These are phyloP conservation scores for Euphorbia corollata DNA, from an alignment of 441 rosid genomes.

Conservation along the genomic window DNA sequence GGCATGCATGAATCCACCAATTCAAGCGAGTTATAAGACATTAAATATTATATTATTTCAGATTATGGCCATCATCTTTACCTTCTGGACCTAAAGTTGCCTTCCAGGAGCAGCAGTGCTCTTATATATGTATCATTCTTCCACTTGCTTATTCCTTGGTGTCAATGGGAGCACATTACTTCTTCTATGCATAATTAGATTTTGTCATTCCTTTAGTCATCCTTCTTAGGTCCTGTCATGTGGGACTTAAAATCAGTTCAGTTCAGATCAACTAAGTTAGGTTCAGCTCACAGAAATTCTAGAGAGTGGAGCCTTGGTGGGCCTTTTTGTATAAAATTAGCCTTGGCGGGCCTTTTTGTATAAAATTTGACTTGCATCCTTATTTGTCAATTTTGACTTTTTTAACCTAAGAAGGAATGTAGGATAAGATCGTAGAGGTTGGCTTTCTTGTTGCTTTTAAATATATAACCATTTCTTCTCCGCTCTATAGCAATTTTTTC, in stretches of 20 bases:
- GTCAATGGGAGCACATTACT: neutral
- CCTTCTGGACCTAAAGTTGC: neutral
- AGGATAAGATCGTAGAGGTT: neutral
- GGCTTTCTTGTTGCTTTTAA: neutral
- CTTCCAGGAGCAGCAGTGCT: neutral
- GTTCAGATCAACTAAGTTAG: no score
- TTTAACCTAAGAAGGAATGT: neutral
- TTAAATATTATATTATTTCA: neutral
- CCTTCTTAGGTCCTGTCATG: neutral
- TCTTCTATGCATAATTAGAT: neutral
- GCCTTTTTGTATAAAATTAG: no score
- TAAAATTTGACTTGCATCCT: no score
- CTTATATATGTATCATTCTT: neutral
- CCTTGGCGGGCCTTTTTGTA: no score
- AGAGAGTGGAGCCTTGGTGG: no score
- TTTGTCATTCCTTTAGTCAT: neutral
- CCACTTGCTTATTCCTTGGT: neutral
- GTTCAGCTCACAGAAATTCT: no score
- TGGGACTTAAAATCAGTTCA: no score
- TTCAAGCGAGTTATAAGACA: neutral
- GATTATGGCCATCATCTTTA: neutral
- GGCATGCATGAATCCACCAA: neutral
- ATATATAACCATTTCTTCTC: neutral
- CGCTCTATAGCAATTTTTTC: neutral
- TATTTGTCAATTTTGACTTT: no score